Evolutionary conservation across 2,329 filamentous ascomycete genomes (phyloP).

Genomic region (Aphanoascus verrucosus): DNA sequence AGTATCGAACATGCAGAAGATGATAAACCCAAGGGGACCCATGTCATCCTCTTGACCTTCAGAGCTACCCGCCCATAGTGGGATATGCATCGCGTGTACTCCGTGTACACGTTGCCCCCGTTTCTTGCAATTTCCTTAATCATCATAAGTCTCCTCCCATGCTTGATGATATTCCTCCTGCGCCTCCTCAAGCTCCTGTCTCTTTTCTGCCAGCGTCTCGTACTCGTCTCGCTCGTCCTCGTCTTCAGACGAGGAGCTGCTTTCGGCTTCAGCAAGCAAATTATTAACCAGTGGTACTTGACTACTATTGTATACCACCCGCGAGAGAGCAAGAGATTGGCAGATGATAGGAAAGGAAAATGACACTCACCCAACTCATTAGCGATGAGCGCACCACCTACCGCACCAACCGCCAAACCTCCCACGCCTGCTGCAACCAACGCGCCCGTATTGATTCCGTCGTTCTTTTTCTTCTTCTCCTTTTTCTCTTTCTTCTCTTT

Average conservation of each 20-base stretch:
- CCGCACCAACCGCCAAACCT: slow-evolving; percentile 1
- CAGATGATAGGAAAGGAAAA: not conserved
- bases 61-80: too few species aligned
- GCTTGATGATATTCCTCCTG: not conserved
- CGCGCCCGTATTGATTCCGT: not conserved
- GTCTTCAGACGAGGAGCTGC: not conserved
- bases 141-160: not conserved
- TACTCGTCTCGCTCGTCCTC: not conserved
- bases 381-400: not conserved
- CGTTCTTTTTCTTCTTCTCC: slow-evolving; percentile 20
- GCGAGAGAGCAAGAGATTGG: not conserved
- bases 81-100: too few species aligned
- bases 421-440: slow-evolving; percentile 4
- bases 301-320: too few species aligned
- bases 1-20: too few species aligned
- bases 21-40: too few species aligned
- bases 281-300: not conserved
- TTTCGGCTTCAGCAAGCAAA: not conserved
- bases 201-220: not conserved
- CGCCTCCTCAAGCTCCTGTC: not conserved
- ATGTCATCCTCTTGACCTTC: too few species aligned
- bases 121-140: not conserved
- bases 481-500: slow-evolving; percentile 13
- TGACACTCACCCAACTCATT: not conserved
- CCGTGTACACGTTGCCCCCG: not conserved